These are phyloP conservation scores for Artemisia annua DNA, from an alignment of 129 eudicot genomes.

Conservation along the genomic window DNA sequence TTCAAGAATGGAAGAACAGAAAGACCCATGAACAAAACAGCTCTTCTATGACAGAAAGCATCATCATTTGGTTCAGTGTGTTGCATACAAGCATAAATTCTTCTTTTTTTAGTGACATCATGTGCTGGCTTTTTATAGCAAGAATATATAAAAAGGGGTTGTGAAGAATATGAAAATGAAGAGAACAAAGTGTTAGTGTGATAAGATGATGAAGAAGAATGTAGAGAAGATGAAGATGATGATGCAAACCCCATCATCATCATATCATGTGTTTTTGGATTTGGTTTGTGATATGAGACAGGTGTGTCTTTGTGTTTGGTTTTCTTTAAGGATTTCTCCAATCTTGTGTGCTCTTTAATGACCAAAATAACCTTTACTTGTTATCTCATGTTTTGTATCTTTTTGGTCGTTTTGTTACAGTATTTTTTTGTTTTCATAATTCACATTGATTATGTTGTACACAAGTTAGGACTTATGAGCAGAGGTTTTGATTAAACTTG, in stretches of 20 bases:
- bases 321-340: too few relatives aligned
- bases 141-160: slow-evolving; percentile 35
- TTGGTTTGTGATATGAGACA: not conserved
- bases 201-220: slow-evolving; percentile 33
- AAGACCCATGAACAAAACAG: slow-evolving; percentile 59
- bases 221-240: too few relatives aligned
- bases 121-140: slow-evolving; percentile 33
- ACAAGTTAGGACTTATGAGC: too few relatives aligned
- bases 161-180: slow-evolving; percentile 32
- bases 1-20: slow-evolving; percentile 65
- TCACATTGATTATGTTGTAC: too few relatives aligned
- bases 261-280: not conserved
- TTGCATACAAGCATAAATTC: slow-evolving; percentile 43
- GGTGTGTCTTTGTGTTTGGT: slow-evolving; percentile 10
- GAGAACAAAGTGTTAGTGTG: slow-evolving; percentile 12
- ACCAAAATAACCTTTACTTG: too few relatives aligned
- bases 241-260: slow-evolving; percentile 45
- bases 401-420: too few relatives aligned
- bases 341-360: slow-evolving; percentile 3
- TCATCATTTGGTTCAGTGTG: slow-evolving; percentile 28
- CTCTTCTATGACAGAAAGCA: slow-evolving; percentile 49
- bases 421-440: too few relatives aligned
- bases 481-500: too few relatives aligned
- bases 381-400: too few relatives aligned
- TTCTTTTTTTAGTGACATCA: slow-evolving; percentile 33